A percentile compares a stretch with the other conserved stretches of the same genome.
Conservation (phyloP, 2,329 filamentous ascomycete genomes). For the Ophiostoma tasmaniense region DNA sequence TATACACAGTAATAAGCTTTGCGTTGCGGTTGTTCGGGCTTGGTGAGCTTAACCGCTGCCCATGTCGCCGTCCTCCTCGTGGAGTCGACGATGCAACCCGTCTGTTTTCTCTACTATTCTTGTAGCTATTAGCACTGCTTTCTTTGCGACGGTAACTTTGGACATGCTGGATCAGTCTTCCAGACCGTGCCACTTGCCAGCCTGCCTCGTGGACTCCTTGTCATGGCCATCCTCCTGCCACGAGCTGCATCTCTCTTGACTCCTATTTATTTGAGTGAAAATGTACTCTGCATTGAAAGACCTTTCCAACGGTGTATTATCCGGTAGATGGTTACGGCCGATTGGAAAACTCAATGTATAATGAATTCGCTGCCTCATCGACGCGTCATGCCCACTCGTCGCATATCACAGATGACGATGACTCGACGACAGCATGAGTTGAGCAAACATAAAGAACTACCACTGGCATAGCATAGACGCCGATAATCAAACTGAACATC, state of each 20-base stretch:
- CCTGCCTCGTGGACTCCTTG: neutral
- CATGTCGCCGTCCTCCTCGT: slow-evolving; percentile 2
- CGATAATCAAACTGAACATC: neutral
- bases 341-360: neutral
- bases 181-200: neutral
- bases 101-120: neutral
- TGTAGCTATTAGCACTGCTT: too few relatives aligned
- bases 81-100: neutral
- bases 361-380: neutral
- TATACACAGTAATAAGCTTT: neutral
- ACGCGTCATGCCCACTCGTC: neutral
- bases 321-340: neutral
- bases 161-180: too few relatives aligned
- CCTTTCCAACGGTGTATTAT: too few relatives aligned
- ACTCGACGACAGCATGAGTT: neutral
- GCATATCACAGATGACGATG: neutral
- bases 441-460: neutral
- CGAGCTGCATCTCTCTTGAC: neutral
- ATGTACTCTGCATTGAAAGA: too few relatives aligned
- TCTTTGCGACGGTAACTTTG: too few relatives aligned
- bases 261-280: too few relatives aligned
- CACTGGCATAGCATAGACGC: neutral
- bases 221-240: neutral
- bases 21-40: neutral
- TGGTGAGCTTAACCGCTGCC: neutral